These are phyloP conservation scores for Phallus indusiatus DNA, from an alignment of 768 basidiomycete species.

Conservation along the genomic window DNA sequence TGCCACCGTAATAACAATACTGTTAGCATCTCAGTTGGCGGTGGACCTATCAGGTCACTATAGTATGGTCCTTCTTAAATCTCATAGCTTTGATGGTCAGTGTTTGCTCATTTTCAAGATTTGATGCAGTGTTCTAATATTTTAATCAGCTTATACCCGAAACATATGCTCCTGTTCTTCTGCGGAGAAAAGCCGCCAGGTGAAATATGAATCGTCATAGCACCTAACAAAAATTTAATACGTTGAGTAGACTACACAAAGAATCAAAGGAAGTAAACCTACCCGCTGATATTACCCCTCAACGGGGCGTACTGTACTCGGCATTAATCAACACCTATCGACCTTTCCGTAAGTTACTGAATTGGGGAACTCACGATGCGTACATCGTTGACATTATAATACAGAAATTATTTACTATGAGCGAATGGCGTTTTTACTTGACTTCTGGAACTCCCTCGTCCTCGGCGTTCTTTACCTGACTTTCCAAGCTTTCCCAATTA, in stretches of 20 bases:
- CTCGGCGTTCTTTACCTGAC: conserved; percentile 39
- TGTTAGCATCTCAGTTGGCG: background rate
- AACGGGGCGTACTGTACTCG: conserved; percentile 23
- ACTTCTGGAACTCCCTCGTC: conserved; percentile 24
- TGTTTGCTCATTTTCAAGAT: background rate
- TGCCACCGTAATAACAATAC: background rate
- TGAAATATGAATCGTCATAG: background rate
- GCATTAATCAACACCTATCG: conserved; percentile 23
- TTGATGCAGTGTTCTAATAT: background rate
- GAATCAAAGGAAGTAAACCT: background rate
- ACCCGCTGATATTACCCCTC: conserved; percentile 10
- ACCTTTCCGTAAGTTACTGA: conserved; percentile 18
- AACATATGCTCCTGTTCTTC: conserved; percentile 22
- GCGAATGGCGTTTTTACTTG: conserved; percentile 25
- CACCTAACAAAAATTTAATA: too few relatives aligned
- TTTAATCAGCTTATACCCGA: conserved; percentile 21
- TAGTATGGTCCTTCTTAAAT: background rate
- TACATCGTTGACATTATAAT: conserved; percentile 7
- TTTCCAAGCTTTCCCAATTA: conserved; percentile 50
- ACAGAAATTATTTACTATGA: conserved; percentile 23
- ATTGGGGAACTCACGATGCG: conserved; percentile 4
- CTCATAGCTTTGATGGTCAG: background rate
- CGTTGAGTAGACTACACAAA: background rate
- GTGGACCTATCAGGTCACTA: background rate
- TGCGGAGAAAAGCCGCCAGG: conserved; percentile 19